Percentiles rank a stretch among this genome's conserved stretches.
phyloP scores from a whole-genome alignment of 1,284 basidiomycete genomes.

The Sphaerobolus stellatus region DNA sequence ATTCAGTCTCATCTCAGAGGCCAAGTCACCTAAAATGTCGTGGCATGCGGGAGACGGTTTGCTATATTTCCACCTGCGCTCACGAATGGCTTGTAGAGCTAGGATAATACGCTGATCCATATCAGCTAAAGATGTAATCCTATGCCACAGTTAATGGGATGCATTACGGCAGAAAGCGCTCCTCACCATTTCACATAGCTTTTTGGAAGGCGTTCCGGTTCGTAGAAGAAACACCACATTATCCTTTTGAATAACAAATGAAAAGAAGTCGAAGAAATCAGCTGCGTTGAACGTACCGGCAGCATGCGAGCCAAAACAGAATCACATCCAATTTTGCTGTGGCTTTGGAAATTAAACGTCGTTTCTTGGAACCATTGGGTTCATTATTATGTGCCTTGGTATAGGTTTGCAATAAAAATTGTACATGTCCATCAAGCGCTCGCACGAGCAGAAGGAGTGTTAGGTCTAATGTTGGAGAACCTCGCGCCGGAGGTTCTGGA shows the following conservation, averaged over 20 bases:
- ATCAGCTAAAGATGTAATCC: constrained; percentile 68
- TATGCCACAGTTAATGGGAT: constrained; percentile 19
- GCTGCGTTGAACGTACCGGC: constrained; percentile 51
- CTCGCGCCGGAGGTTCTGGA: constrained; percentile 18
- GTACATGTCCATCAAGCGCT: constrained; percentile 60
- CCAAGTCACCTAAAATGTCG: constrained; percentile 44
- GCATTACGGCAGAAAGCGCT: not conserved
- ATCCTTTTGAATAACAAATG: constrained; percentile 47
- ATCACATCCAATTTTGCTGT: constrained; percentile 60
- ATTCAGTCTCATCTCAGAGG: constrained; percentile 57
- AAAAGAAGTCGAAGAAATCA: constrained; percentile 7
- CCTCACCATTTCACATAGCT: constrained; percentile 69
- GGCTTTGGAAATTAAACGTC: constrained; percentile 17
- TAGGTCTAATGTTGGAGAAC: constrained; percentile 63
- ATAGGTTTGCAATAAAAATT: constrained; percentile 42
- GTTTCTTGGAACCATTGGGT: constrained; percentile 22
- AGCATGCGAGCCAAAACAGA: constrained; percentile 71
- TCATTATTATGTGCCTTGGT: constrained; percentile 6
- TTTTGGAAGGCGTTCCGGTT: constrained; percentile 64
- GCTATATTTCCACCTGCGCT: constrained; percentile 58
- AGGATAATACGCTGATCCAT: constrained; percentile 59
- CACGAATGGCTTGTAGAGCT: constrained; percentile 51
- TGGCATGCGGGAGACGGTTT: constrained; percentile 38
- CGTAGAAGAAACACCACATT: constrained; percentile 83
- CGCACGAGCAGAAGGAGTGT: constrained; percentile 68